phyloP scores from a whole-genome alignment of 306 rosid genomes.

The Astragalus glycyphyllos region DNA sequence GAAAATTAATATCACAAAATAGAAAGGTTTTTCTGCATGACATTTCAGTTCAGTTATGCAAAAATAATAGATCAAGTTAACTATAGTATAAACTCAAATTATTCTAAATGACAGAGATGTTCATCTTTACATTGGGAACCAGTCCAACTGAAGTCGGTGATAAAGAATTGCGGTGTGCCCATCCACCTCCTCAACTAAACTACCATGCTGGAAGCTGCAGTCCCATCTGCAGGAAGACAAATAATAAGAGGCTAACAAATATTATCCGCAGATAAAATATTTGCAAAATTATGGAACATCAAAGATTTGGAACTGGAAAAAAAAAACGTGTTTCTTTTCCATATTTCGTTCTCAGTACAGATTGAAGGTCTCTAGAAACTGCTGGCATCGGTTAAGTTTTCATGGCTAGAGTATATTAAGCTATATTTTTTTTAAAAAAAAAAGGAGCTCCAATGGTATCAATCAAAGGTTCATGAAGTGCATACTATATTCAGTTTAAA shows the following conservation, averaged over 20 bases:
- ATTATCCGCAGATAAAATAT: slow-evolving; percentile 20
- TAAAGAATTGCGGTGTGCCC: slow-evolving; percentile 98
- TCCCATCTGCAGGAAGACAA: slow-evolving; percentile 84
- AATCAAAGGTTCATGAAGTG: slow-evolving; percentile 13
- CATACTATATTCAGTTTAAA: slow-evolving; percentile 9
- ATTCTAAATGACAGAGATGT: slow-evolving; percentile 21
- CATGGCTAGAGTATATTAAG: slow-evolving; percentile 26
- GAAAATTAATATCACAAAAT: slow-evolving; percentile 12
- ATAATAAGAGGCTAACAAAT: slow-evolving; percentile 25
- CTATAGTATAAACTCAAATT: slow-evolving; percentile 17
- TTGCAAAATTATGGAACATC: slow-evolving; percentile 5
- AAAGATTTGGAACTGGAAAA: not conserved
- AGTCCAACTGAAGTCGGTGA: slow-evolving; percentile 95
- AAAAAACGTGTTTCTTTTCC: not conserved
- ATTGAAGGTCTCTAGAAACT: slow-evolving; percentile 25
- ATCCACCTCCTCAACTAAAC: slow-evolving; percentile 99
- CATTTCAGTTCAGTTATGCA: slow-evolving; percentile 14
- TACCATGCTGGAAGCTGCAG: slow-evolving; percentile 88
- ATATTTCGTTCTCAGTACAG: slow-evolving; percentile 20
- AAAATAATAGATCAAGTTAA: slow-evolving; percentile 23
- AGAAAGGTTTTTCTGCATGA: slow-evolving; percentile 21
- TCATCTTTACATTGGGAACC: slow-evolving; percentile 85
- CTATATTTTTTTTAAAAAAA: not conserved
- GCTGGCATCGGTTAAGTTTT: slow-evolving; percentile 27
- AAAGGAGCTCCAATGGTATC: not conserved